A percentile compares a stretch with the other conserved stretches of the same genome.
Evolutionary conservation across 2,329 filamentous ascomycete species (phyloP).

Genomic region (Penicillium sp.): DNA sequence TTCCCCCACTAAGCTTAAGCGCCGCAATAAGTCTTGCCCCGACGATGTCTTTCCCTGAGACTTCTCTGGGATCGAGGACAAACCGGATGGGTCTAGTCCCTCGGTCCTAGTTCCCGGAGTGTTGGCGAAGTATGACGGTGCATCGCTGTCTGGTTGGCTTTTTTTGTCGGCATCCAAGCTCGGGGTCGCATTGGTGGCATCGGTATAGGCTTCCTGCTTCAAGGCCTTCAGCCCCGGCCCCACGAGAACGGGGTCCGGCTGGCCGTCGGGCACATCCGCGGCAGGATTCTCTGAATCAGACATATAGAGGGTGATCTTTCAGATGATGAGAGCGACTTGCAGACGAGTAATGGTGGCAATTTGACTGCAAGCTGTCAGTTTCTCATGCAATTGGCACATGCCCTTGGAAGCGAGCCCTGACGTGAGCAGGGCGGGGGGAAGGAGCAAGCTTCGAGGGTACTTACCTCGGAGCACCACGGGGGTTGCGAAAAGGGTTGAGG

Average conservation of each 20-base stretch:
- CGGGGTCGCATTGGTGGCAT: constrained; percentile 32
- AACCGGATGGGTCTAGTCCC: constrained; percentile 17
- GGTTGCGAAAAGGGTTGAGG: neutral
- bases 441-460: neutral
- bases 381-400: constrained; percentile 16
- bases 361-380: constrained; percentile 4
- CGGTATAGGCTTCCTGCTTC: constrained; percentile 27
- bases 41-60: constrained; percentile 47
- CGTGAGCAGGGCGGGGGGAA: neutral
- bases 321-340: neutral
- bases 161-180: constrained; percentile 23
- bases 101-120: constrained; percentile 23
- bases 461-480: neutral
- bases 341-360: neutral
- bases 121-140: constrained; percentile 32
- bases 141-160: constrained; percentile 18
- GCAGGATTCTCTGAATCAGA: constrained; percentile 25
- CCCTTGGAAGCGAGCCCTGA: neutral
- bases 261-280: constrained; percentile 25
- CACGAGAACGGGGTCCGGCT: constrained; percentile 33
- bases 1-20: constrained; percentile 49
- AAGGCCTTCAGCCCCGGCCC: constrained; percentile 29
- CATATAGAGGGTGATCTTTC: constrained; percentile 19
- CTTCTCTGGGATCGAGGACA: constrained; percentile 38
- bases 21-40: constrained; percentile 53